Base-by-base conservation (phyloP, 2,329 filamentous ascomycete species). In the Aureobasidium zeae region DNA sequence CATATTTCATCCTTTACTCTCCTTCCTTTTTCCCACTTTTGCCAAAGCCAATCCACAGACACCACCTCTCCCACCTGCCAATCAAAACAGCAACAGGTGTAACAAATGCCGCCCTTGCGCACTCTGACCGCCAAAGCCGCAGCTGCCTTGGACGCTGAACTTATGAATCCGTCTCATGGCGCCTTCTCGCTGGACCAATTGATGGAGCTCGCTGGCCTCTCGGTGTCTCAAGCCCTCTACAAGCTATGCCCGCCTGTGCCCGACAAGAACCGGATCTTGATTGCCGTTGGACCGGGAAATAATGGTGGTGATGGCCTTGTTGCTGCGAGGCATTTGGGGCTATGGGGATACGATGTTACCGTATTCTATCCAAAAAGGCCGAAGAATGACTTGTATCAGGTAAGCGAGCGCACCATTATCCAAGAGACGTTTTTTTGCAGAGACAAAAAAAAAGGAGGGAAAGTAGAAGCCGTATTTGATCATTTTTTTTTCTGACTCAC, bases 151-250 rank as follows among this genome's bases (percentile, higher is more conserved):
- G 91, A 98, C 61, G 81, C 85, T 63, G 89, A 98, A 60, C 79
- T 98, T 49, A 96, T 98, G 88, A 84, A 78, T 58, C 77, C 80
- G 1, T n/a, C n/a, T n/a, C n/a, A n/a, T n/a, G 77, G 77, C 28
- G 87, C 84, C 7, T 98, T 94, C 66, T 94, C 86, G 9, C 76
- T 98, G 44, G 91, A 96, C 59, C 91, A 98, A 64, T 71, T 98
- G 36, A 96, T 98, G 91, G 91, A 96, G 61, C 69, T 98, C 6
- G 91, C 91, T 31, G 91, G 91, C 0, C 73, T 98, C 0, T 88
- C 87, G 1, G 87, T 96, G 19, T 89, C 89, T 10, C 87, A 96
- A 70, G 87, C 83, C 38, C 86, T 96, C 5, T 94, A 85, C 64
- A 79, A 77, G 45, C 74, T 95, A 3, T 88, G 95, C 51, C 88